Evolutionary conservation across 1,284 basidiomycete species (phyloP), one percentile per base, ranked within the genome.

Genomic region (Lentinula novae-zelandiae): DNA sequence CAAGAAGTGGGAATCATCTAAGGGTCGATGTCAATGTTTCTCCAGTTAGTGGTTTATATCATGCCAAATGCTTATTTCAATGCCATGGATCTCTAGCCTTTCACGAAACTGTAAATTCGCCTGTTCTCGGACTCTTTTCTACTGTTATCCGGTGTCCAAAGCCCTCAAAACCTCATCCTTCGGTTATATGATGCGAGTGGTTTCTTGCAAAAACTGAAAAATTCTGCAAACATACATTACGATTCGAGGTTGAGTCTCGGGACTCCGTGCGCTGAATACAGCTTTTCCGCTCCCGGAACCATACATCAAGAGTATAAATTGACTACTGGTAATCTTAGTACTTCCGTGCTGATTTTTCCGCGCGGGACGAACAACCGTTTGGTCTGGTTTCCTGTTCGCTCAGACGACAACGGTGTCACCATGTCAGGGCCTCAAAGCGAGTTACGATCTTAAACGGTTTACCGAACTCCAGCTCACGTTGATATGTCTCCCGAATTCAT

Each of bases 401-500:
- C 39, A 33, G 36, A 49, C 46, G 34, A 33, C 46, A 31, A 54
- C 1, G 42, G 51, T 13, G 9, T 48, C 6, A 52, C 44, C 39
- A 27, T 44, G 17, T 42, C 7, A n/a, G 22, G 27, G 33, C 33
- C 34, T 2, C 27, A 53, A 50, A 9, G 27, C 31, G 22, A 59
- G 15, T 33, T 60, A 5, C 27, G 17, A 9, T 38, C 36, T 8
- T 48, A 59, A 8, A 56, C 36, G 31, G 72, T 77, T 56, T 59
- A 58, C 31, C 68, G 68, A 46, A 71, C 70, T 22, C 3, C 27
- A 27, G 61, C 64, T 50, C 71, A 3, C 72, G 75, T 8, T 72
- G 42, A 8, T 20, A 13, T 31, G 33, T 76, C 15, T 46, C 44
- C 44, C n/a, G 78, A 79, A 53, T 70, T 78, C 4, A 72, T 78